phyloP scores from a whole-genome alignment of 1,139 yeast genomes.

The Diutina pseudorugosa region DNA sequence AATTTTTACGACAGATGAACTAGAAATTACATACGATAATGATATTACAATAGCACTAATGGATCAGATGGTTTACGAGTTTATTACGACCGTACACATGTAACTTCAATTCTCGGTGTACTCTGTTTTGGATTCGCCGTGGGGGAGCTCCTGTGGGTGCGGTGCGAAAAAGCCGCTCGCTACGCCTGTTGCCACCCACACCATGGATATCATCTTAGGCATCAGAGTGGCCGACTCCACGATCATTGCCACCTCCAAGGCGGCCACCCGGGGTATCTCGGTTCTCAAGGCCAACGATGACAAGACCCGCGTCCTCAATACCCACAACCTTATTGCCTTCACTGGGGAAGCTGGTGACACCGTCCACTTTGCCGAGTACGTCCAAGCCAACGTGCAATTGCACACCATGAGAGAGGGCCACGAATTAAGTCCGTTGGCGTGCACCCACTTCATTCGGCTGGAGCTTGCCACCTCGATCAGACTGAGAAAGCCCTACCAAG shows the following conservation, averaged over 20 bases:
- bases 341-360: conserved; percentile 98
- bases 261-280: conserved; percentile 89
- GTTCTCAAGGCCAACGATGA: conserved; percentile 78
- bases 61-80: no score
- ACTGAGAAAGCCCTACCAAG: conserved; percentile 88
- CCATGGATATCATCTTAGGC: conserved; percentile 85
- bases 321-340: conserved; percentile 73
- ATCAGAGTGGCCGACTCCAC: conserved; percentile 74
- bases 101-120: no score
- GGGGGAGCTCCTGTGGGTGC: not conserved
- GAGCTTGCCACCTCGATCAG: conserved; percentile 81
- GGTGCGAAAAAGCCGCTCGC: not conserved
- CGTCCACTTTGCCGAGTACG: conserved; percentile 89
- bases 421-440: conserved; percentile 74
- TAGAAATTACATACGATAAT: not conserved
- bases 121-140: no score
- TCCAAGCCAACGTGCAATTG: conserved; percentile 85
- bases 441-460: conserved; percentile 80
- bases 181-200: not conserved
- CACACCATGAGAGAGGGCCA: conserved; percentile 77
- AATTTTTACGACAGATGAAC: no score
- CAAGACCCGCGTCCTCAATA: conserved; percentile 69
- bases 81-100: no score
- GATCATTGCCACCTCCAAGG: conserved; percentile 83
- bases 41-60: no score